Base-by-base conservation (phyloP, 805 yeast genomes). In the Myxozyma lipomycoides region DNA sequence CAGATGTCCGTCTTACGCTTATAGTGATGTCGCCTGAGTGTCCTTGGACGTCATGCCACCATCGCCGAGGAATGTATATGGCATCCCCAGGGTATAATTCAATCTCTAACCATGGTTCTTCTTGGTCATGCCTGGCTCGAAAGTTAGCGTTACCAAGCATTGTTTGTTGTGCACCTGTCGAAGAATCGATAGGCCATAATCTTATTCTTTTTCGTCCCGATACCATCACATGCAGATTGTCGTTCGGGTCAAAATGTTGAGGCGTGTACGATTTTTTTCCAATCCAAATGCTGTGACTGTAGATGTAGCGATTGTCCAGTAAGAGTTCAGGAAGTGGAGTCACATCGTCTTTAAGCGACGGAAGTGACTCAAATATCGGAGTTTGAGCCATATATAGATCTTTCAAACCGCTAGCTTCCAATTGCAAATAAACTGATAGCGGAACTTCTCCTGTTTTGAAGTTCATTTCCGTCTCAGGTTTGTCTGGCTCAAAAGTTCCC, bases 11-110 rank as follows among this genome's bases (percentile, higher is more conserved):
- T 40, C 55, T 42, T 32, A 55, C 59, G 25, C 59, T 55, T n/a
- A 51, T 52, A 3, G 55, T 39, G 15, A 43, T 43, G 1, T 32
- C 55, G 4, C 42, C 40, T n/a, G 43, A 49, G 4, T 37, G 21
- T 23, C 52, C 52, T 26, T 48, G 46, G 9, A 56, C 48, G 26
- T 56, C 45, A 37, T 56, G 61, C 61, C 61, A 56, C 61, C 61
- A 56, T 26, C 52, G 21, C 45, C 43, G 36, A 9, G 61, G 61
- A 19, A 56, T 56, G 26, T 35, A 56, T 5, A 56, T 17, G 7
- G 58, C 61, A 41, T 56, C 61, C 2, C 61, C 61, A 3, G 61
- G 50, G 6, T 40, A 43, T 17, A 56, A 22, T 4, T 40, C 30
- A 5, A 56, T 41, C 17, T 39, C 45, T 9, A 34, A 54, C 43